A percentile compares a stretch with the other conserved stretches of the same genome.
Evolutionary conservation across 345 rosid genomes (phyloP).

Genomic region (Citrus hindsii): DNA sequence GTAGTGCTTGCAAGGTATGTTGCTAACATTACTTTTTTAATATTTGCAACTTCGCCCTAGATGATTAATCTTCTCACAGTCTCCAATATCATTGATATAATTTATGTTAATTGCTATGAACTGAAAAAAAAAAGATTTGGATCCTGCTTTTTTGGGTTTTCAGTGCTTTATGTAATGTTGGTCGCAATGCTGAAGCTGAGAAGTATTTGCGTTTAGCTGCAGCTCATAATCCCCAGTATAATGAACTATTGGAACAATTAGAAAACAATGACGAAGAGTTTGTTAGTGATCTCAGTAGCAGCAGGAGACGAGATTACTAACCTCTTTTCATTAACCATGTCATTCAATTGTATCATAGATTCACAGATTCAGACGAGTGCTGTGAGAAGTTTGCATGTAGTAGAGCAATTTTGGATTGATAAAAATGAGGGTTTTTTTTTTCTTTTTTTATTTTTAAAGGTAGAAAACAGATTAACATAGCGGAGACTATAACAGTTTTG

Average conservation of each 20-base stretch:
- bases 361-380: too few relatives aligned
- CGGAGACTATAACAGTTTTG: too few relatives aligned
- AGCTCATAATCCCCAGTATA: constrained; percentile 55
- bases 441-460: too few relatives aligned
- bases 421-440: too few relatives aligned
- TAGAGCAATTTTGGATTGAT: too few relatives aligned
- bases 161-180: constrained; percentile 57
- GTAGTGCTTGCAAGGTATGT: constrained; percentile 64
- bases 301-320: constrained; percentile 53
- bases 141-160: constrained; percentile 2
- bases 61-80: background rate
- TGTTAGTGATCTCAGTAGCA: constrained; percentile 33
- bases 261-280: constrained; percentile 50
- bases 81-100: background rate
- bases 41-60: background rate
- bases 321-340: background rate
- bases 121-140: background rate
- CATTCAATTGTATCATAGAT: background rate
- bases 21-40: background rate
- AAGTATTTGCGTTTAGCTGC: constrained; percentile 55
- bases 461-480: too few relatives aligned
- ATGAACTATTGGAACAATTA: constrained; percentile 49
- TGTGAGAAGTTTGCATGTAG: too few relatives aligned
- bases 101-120: background rate
- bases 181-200: constrained; percentile 72